Evolutionary conservation across 2,329 filamentous ascomycete species (phyloP), one percentile per base, ranked within the genome.

Genomic region (Trichophyton mentagrophytes): DNA sequence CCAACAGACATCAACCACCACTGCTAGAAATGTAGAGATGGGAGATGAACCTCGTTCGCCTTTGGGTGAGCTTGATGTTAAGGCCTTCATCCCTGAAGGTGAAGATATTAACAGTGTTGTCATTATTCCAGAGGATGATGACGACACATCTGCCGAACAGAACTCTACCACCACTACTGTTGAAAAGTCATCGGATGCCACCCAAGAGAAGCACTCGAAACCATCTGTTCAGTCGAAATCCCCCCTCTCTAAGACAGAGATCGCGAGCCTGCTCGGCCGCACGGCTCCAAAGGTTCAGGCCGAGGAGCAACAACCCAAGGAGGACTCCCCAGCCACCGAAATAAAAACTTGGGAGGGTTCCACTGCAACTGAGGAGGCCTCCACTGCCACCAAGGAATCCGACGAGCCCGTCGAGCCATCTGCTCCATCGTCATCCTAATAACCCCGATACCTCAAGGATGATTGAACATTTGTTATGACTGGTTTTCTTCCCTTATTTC

Each of bases 261-360:
- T 65, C 20, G 63, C 62, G 20, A 57, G 61, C n/a, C 49, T 63
- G 5, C 60, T 64, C 46, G 51, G 59, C n/a, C 22, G 55, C 27
- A 56, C 68, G 3, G 68, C 69, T 4, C 70, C 72, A 51, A 66
- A 65, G 20, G 65, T 67, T 6, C 46, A 68, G 7, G 42, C 69
- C n/a, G 66, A 70, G 57, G 61, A 64, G 3, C 63, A 63, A 5
- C 63, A 63, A 5, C 60, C 66, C 22, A 30, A 60, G 6, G 62
- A 66, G 36, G 27, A 59, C 22, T 4, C 85, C 3, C 81, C 85
- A 2, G 62, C 64, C 79, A 73, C 69, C 83, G 66, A 68, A 11
- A 68, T 88, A 67, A 84, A 87, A 66, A 78, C 89, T 15, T 88
- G 85, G 85, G 86, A 88, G 72, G 88, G 85, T 68, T 80, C 78